Evolutionary conservation across 805 yeast genomes (phyloP).

Genomic region (Kuraishia molischiana): DNA sequence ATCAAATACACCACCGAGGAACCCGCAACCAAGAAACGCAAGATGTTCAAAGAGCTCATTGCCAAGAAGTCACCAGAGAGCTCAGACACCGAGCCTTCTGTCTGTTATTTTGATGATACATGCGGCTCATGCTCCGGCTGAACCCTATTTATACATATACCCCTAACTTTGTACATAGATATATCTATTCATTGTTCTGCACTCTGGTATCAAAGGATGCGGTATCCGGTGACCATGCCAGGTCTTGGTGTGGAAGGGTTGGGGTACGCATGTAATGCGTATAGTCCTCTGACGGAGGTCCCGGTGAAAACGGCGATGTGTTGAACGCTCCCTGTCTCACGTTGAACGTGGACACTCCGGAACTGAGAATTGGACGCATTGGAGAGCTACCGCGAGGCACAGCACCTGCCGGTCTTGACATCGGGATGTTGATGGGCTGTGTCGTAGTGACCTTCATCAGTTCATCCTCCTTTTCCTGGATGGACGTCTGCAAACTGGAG

Average conservation of each 20-base stretch:
- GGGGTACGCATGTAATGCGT: not conserved
- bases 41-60: not conserved
- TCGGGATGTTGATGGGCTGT: constrained; percentile 15
- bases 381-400: too few species aligned
- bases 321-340: not conserved
- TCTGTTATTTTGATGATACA: not conserved
- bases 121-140: not conserved
- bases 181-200: too few species aligned
- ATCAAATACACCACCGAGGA: constrained; percentile 76
- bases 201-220: not conserved
- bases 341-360: too few species aligned
- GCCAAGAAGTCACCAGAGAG: not conserved
- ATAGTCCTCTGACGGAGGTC: not conserved
- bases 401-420: not conserved
- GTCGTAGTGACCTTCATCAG: constrained; percentile 10
- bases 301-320: not conserved
- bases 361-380: too few species aligned
- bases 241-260: not conserved
- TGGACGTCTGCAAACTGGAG: constrained; percentile 5
- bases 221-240: not conserved
- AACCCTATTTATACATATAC: too few species aligned
- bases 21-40: not conserved
- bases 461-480: constrained; percentile 9
- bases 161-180: too few species aligned
- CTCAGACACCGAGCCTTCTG: not conserved